Base-by-base conservation (phyloP, 345 rosid species). In the Syzygium oleosum region DNA sequence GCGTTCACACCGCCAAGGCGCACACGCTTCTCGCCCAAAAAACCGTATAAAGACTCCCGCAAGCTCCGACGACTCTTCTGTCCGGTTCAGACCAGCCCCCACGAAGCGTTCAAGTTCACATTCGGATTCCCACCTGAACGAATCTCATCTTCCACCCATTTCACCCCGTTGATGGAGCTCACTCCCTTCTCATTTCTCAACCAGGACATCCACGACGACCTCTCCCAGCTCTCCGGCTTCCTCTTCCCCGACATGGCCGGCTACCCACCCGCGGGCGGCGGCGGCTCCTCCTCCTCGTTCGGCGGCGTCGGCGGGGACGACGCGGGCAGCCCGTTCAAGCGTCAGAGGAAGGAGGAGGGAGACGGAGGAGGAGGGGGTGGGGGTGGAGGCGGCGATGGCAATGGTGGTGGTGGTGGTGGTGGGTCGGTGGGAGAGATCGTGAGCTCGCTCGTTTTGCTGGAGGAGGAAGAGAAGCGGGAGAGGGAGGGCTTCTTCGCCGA, bases 161-260 rank as follows among this genome's bases (percentile, higher is more conserved):
- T 49, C 5, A n/a, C 19, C 12, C 51, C 2, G 85, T 86, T 5
- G 41, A 95, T 93, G 97, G 98, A 95, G 91, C 89, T 95, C 77
- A 54, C 93, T 85, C 86, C 94, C 58, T 96, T 93, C 95, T 92
- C 96, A 89, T 93, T 95, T 89, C 92, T 91, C 85, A 91, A 90
- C 89, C 95, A 87, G 87, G 95, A 93, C 87, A 94, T 92, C 87
- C 83, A 16, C 22, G 87, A 86, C 34, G 87, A 86, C 1, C 85
- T 86, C 83, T 89, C 92, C 87, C 91, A 73, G 83, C 86, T 93
- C 83, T 89, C 80, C 80, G 2, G 52, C 54, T 83, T 87, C 87
- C 89, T 88, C 52, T 89, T 90, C 87, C 85, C 85, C 52, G 92
- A 91, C 29, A 88, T 89, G 94, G 92, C 85, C 52, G 83, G 55